phyloP scores from a whole-genome alignment of 352 stramenopile species.

The Phytopythium litorale region DNA sequence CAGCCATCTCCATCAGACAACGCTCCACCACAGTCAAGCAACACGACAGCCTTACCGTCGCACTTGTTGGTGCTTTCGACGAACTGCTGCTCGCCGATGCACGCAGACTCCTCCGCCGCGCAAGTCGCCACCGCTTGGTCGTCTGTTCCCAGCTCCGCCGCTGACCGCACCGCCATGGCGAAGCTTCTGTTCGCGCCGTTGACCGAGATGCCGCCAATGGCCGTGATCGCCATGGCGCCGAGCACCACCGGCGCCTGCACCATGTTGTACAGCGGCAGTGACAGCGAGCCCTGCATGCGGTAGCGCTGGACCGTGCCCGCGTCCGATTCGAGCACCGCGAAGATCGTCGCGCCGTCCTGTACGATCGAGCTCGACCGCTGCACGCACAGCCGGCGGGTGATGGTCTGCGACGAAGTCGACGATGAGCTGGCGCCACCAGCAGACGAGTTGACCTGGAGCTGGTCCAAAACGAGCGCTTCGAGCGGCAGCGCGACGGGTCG shows the following conservation, averaged over 20 bases:
- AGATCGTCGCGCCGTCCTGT: conserved; percentile 46
- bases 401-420: conserved; percentile 4
- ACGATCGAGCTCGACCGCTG: conserved; percentile 51
- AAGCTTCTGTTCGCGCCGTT: conserved; percentile 38
- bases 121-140: background rate
- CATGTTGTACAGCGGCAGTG: conserved; percentile 70
- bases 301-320: conserved; percentile 38
- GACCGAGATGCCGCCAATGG: conserved; percentile 38
- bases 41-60: conserved; percentile 25
- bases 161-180: conserved; percentile 10
- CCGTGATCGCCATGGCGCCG: conserved; percentile 46
- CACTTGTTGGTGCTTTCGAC: conserved; percentile 37
- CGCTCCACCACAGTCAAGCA: background rate
- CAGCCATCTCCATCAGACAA: background rate
- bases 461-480: conserved; percentile 32
- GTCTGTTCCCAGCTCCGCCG: background rate
- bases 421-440: background rate
- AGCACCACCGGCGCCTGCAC: conserved; percentile 57
- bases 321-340: conserved; percentile 38
- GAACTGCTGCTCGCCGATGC: conserved; percentile 41
- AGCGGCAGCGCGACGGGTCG: conserved; percentile 33
- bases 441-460: conserved; percentile 14
- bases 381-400: conserved; percentile 35
- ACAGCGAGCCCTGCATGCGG: conserved; percentile 39
- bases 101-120: conserved; percentile 12